Evolutionary conservation across 495 filamentous ascomycete species (phyloP).

Genomic region (Xylaria acuta): DNA sequence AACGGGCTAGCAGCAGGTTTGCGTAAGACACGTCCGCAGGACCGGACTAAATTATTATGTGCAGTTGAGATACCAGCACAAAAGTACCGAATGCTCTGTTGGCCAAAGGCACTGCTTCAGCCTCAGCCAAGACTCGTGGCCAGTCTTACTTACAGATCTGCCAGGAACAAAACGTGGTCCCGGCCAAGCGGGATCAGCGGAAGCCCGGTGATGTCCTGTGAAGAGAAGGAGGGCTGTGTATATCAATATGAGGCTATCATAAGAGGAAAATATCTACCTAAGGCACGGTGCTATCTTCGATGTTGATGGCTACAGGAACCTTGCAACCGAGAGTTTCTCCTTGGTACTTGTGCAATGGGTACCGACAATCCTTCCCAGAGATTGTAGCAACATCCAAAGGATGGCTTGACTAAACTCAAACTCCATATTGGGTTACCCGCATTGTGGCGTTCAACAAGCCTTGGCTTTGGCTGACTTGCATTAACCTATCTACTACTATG

Average conservation of each 20-base stretch:
- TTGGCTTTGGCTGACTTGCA: conserved; percentile 19
- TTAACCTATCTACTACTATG: not conserved
- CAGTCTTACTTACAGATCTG: conserved; percentile 13
- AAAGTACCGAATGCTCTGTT: not conserved
- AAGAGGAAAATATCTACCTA: not conserved
- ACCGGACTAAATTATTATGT: not conserved
- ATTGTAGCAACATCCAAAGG: not conserved
- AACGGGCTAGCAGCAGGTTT: not conserved
- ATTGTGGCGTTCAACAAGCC: conserved; percentile 4
- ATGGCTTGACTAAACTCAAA: not conserved
- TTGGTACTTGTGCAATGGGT: not conserved
- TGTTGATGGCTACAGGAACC: not conserved
- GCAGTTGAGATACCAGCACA: not conserved
- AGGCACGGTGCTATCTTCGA: not conserved
- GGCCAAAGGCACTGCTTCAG: not conserved
- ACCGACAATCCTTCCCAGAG: not conserved
- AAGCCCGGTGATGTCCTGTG: not conserved
- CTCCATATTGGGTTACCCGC: conserved; percentile 12
- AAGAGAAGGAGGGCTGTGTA: not conserved
- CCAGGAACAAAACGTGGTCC: conserved; percentile 24
- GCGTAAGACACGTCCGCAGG: not conserved
- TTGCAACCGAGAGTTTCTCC: not conserved
- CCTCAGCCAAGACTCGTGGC: conserved; percentile 1
- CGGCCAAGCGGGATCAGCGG: not conserved
- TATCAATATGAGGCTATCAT: not conserved